Conservation (phyloP, 371 early-diverging fungal species). For the Mucor racemosus region DNA sequence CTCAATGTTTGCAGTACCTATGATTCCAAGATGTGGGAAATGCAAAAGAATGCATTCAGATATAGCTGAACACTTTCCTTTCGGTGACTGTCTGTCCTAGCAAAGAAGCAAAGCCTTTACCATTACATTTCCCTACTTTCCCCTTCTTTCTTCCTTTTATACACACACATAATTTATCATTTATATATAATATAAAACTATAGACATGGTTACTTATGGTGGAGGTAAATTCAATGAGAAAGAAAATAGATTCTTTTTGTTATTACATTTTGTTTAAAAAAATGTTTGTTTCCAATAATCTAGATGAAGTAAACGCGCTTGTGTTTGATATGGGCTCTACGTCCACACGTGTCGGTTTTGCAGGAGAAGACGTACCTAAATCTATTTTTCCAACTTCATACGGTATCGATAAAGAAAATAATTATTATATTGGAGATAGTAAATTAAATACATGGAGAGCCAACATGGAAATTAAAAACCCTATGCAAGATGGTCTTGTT, state of each 20-base stretch:
- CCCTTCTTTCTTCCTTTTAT: not conserved
- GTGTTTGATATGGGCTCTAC: conserved; percentile 92
- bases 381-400: conserved; percentile 80
- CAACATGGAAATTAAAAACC: conserved; percentile 81
- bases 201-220: conserved; percentile 76
- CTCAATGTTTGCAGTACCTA: conserved; percentile 49
- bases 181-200: not conserved
- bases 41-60: conserved; percentile 16
- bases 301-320: conserved; percentile 93
- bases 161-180: not conserved
- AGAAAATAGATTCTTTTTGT: not conserved
- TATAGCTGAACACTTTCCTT: not conserved
- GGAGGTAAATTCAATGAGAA: conserved; percentile 54
- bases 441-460: conserved; percentile 76
- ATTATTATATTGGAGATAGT: conserved; percentile 82
- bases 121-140: not conserved
- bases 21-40: conserved; percentile 38
- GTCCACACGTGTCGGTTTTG: conserved; percentile 90
- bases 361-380: conserved; percentile 93
- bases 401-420: conserved; percentile 39
- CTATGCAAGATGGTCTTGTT: conserved; percentile 74
- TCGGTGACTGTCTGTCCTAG: no score
- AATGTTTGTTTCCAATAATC: not conserved
- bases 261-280: not conserved
- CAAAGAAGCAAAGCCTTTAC: no score